Conservation (phyloP, 106 monocot genomes). For the Dactylorhiza incarnata region DNA sequence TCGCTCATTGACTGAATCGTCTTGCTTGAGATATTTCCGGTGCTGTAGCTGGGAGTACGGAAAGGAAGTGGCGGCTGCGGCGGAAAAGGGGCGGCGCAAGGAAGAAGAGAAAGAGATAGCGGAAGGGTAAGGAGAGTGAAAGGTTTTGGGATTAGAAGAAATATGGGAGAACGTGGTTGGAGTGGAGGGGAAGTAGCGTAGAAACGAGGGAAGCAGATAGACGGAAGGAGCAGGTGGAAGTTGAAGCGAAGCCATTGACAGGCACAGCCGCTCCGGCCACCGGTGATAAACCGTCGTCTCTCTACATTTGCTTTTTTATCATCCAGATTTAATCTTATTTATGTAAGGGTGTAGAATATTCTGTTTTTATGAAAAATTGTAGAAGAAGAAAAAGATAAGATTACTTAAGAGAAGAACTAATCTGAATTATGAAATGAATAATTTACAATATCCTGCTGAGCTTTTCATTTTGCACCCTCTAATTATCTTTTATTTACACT, state of each 20-base stretch:
- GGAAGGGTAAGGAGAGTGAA: not conserved
- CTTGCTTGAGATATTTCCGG: not conserved
- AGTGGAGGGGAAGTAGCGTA: not conserved
- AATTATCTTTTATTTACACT: too few species aligned
- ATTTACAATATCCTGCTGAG: too few species aligned
- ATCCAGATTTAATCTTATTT: too few species aligned
- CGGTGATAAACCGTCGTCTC: too few species aligned
- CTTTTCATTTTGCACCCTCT: too few species aligned
- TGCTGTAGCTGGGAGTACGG: conserved; percentile 14
- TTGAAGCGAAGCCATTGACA: conserved; percentile 1
- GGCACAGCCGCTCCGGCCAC: not conserved
- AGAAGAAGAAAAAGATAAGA: too few species aligned
- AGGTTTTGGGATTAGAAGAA: not conserved
- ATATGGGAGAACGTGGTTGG: not conserved
- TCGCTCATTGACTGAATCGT: not conserved
- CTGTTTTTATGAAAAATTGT: too few species aligned
- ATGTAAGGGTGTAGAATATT: too few species aligned
- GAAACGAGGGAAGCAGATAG: not conserved
- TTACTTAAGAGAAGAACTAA: too few species aligned
- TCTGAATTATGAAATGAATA: too few species aligned
- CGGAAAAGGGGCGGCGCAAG: not conserved
- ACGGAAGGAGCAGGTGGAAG: not conserved
- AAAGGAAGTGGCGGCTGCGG: conserved; percentile 5
- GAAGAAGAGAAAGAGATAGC: not conserved
- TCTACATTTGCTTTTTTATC: too few species aligned